Conservation (phyloP, 2,329 filamentous ascomycete genomes). For the Aspergillus versicolor region DNA sequence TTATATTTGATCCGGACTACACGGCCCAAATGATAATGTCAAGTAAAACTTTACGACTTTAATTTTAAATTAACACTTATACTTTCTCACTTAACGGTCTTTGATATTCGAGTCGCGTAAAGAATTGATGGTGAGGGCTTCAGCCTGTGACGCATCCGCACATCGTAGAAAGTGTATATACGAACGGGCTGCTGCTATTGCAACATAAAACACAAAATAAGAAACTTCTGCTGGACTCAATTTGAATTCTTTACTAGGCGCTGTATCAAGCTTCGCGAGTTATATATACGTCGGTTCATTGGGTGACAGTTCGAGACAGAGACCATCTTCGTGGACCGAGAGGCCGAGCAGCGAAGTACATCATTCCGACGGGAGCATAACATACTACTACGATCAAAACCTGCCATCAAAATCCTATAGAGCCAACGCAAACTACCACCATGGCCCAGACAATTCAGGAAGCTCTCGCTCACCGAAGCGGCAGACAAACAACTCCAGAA, state of each 20-base stretch:
- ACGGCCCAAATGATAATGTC: conserved; percentile 3
- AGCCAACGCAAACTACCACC: background rate
- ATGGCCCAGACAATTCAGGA: conserved; percentile 26
- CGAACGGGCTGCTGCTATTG: background rate
- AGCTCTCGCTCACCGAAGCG: conserved; percentile 9
- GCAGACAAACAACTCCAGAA: background rate
- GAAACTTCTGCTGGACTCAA: background rate
- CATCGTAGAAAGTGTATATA: background rate
- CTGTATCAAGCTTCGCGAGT: background rate
- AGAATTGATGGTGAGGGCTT: background rate
- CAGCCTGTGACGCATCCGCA: background rate
- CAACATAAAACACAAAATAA: background rate
- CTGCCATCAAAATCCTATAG: background rate
- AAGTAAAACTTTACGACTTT: background rate
- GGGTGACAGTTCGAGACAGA: background rate
- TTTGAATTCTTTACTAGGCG: background rate
- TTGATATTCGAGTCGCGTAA: background rate
- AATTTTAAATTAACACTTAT: background rate
- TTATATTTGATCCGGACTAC: background rate
- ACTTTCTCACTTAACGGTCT: background rate
- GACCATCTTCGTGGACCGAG: background rate
- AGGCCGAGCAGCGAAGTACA: background rate
- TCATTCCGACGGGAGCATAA: background rate
- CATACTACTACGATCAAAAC: background rate
- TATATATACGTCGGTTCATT: background rate